Conservation (phyloP, 1,284 basidiomycete genomes). For the Naganishia cerealis region DNA sequence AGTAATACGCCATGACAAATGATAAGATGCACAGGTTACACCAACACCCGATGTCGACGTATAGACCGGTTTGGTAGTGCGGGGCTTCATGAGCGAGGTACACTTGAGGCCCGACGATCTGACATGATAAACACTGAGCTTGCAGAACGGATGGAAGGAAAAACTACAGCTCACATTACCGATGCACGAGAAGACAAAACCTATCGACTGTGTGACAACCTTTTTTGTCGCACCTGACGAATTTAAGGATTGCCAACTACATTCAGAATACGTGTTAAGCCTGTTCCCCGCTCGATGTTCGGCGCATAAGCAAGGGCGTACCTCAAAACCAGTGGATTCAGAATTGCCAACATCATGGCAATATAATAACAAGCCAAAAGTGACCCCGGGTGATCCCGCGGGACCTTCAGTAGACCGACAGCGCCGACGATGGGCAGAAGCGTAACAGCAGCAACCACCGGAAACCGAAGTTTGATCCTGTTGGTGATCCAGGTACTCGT, state of each 20-base stretch:
- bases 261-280: not conserved
- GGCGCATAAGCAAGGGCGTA: not conserved
- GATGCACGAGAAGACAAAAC: constrained; percentile 40
- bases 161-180: constrained; percentile 37
- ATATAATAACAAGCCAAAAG: constrained; percentile 44
- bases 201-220: constrained; percentile 41
- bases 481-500: constrained; percentile 56
- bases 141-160: no score
- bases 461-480: constrained; percentile 59
- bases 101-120: constrained; percentile 47
- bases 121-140: no score
- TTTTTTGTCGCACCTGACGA: constrained; percentile 49
- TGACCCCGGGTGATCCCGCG: constrained; percentile 8
- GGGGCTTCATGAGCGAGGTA: constrained; percentile 45
- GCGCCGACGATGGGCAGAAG: constrained; percentile 46
- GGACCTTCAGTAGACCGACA: constrained; percentile 42
- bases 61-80: constrained; percentile 42
- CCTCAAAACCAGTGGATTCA: not conserved
- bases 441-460: constrained; percentile 54
- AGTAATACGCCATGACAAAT: constrained; percentile 47
- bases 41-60: constrained; percentile 49
- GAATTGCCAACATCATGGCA: constrained; percentile 41
- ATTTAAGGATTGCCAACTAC: constrained; percentile 42
- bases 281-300: no score
- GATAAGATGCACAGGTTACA: constrained; percentile 40